These are phyloP conservation scores for Dactylellina leptospora DNA, from an alignment of 2,329 filamentous ascomycete genomes.

Conservation along the genomic window DNA sequence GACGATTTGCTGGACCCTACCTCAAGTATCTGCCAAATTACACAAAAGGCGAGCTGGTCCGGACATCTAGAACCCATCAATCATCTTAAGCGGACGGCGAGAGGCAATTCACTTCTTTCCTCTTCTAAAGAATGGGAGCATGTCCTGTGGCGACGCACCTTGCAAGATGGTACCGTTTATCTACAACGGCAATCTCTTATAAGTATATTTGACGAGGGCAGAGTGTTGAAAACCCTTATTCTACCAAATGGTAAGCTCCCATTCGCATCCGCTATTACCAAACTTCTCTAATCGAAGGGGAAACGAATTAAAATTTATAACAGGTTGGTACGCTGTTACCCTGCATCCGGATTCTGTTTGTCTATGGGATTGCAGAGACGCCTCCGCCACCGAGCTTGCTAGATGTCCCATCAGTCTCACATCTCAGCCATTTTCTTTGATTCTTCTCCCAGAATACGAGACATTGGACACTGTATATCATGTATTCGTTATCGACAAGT, in stretches of 20 bases:
- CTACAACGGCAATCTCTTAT: slow-evolving; percentile 63
- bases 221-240: slow-evolving; percentile 82
- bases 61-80: slow-evolving; percentile 82
- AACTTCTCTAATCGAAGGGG: background rate
- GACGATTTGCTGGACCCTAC: slow-evolving; percentile 81
- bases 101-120: slow-evolving; percentile 80
- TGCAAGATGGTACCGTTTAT: slow-evolving; percentile 31
- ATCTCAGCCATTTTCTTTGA: slow-evolving; percentile 80
- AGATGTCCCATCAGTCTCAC: slow-evolving; percentile 68
- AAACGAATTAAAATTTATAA: slow-evolving; percentile 7
- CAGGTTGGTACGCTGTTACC: slow-evolving; percentile 70
- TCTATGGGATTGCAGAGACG: slow-evolving; percentile 78
- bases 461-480: slow-evolving; percentile 61
- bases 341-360: slow-evolving; percentile 75
- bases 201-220: slow-evolving; percentile 71
- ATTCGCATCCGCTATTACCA: background rate
- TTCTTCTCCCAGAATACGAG: slow-evolving; percentile 75
- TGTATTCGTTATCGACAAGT: slow-evolving; percentile 49
- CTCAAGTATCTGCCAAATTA: slow-evolving; percentile 61
- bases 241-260: slow-evolving; percentile 76
- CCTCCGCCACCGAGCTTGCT: slow-evolving; percentile 69
- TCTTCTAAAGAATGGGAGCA: slow-evolving; percentile 80
- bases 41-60: slow-evolving; percentile 75
- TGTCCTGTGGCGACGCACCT: slow-evolving; percentile 75
- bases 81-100: slow-evolving; percentile 86